Percentiles rank a stretch among this genome's conserved stretches.
Conservation (phyloP, 1,284 basidiomycete species). For the Rhodotorula sp. region DNA sequence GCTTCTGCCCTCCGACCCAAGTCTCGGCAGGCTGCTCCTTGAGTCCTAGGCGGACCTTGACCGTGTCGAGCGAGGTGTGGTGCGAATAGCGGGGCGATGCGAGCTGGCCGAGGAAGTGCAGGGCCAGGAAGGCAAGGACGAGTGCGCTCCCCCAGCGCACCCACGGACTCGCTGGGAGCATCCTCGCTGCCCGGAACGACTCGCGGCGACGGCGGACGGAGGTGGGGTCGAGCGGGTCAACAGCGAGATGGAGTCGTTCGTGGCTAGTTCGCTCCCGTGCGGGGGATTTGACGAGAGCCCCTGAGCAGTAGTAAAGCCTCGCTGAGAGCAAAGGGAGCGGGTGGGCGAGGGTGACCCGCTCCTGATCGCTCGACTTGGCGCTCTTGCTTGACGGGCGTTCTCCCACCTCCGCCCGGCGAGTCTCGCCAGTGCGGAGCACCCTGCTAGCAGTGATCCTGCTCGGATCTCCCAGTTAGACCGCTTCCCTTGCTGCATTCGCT, state of each 20-base stretch:
- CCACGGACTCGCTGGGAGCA: conserved; percentile 8
- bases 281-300: too few relatives aligned
- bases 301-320: too few relatives aligned
- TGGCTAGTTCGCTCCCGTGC: too few relatives aligned
- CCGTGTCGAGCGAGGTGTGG: conserved; percentile 15
- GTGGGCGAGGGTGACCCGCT: too few relatives aligned
- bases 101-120: conserved; percentile 14
- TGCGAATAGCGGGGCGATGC: conserved; percentile 7
- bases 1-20: conserved; percentile 12
- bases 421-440: too few relatives aligned
- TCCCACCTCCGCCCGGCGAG: too few relatives aligned
- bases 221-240: neutral
- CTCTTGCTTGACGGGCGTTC: too few relatives aligned
- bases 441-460: too few relatives aligned
- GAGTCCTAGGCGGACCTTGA: conserved; percentile 6
- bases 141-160: conserved; percentile 9
- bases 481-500: too few relatives aligned
- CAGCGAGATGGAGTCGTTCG: neutral
- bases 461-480: too few relatives aligned
- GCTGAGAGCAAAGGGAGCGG: too few relatives aligned
- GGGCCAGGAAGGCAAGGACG: neutral
- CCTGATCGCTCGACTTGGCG: too few relatives aligned
- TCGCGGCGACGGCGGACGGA: neutral
- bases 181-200: neutral
- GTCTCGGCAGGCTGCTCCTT: neutral